Percentiles rank a stretch among this genome's conserved stretches.
These are phyloP conservation scores for Schizonepeta tenuifolia DNA, from an alignment of 257 asterid species.

Conservation along the genomic window DNA sequence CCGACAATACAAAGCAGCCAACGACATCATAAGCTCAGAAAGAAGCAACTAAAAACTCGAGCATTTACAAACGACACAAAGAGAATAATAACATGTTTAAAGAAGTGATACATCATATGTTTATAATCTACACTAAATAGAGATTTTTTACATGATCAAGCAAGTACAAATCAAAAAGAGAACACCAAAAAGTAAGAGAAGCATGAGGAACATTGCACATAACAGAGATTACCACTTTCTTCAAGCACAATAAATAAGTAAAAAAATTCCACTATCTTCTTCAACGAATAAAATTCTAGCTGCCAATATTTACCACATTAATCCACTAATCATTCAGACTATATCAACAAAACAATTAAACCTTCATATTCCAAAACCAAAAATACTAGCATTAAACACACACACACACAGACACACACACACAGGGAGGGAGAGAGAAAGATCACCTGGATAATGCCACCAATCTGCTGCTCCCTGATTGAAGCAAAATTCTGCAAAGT, in stretches of 20 bases:
- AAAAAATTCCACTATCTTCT: background rate
- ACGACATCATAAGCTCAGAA: background rate
- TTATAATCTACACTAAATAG: background rate
- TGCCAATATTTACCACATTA: background rate
- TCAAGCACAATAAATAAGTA: background rate
- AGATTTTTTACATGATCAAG: background rate
- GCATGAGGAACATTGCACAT: background rate
- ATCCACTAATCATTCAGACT: slow-evolving; percentile 2
- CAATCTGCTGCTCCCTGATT: slow-evolving; percentile 94
- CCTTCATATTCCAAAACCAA: background rate
- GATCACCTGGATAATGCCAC: slow-evolving; percentile 84
- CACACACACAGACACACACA: background rate
- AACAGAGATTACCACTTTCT: background rate
- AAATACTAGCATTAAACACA: background rate
- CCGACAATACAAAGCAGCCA: slow-evolving; percentile 27
- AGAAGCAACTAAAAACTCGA: slow-evolving; percentile 19
- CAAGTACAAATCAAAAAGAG: background rate
- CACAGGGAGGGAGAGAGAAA: background rate
- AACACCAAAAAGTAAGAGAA: background rate
- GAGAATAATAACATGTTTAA: too few relatives aligned
- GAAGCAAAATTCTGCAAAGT: slow-evolving; percentile 97
- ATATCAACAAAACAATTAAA: background rate
- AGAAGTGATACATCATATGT: background rate
- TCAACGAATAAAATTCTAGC: slow-evolving; percentile 20
- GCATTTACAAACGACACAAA: background rate